Base-by-base conservation (phyloP, 805 yeast genomes). In the Zygotorulaspora danielsina region DNA sequence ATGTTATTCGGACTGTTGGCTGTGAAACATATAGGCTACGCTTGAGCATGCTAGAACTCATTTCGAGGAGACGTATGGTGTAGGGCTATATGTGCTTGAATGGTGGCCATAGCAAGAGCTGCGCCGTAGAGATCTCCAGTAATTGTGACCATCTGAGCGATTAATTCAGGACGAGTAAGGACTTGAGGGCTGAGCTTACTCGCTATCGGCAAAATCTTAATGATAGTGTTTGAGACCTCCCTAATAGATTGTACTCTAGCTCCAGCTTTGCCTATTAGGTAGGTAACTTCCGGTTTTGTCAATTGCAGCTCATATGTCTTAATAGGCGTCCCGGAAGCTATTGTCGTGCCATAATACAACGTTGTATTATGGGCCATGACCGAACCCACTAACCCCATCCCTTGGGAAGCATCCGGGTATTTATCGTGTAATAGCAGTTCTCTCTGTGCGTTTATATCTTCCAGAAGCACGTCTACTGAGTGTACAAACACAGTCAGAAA, bases 181-280 rank as follows among this genome's bases (percentile, higher is more conserved):
- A 46, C 45, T 6, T 26, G 35, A 0, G 29, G 30, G n/a, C 49
- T 49, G 12, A 49, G 30, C 16, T 29, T 40, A 4, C 34, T 39
- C 6, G 53, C 43, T 9, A 65, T 38, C 0, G 71, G 71, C 9
- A 68, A 46, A 4, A 73, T 63, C 36, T 68, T 67, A 26, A 74
- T 62, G 7, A 45, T 53, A 4, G 76, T 73, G 0, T 55, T 45
- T 1, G 72, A 59, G 17, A 37, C 34, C 4, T 52, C 50, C 21
- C 76, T 44, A 7, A 73, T 53, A 4, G 36, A 35, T 26, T 58
- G 61, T 10, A 74, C 71, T 29, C 63, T 55, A 13, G 45, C 25
- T 1, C 78, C 78, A n/a, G 54, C 51, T 17, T 51, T 59, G 0
- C 78, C 78, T 35, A 73, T 72, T 5, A 73, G 44, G 34, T 55